A percentile compares a stretch with the other conserved stretches of the same genome.
Conservation (phyloP, 306 rosid genomes). For the Ziziphus jujuba region DNA sequence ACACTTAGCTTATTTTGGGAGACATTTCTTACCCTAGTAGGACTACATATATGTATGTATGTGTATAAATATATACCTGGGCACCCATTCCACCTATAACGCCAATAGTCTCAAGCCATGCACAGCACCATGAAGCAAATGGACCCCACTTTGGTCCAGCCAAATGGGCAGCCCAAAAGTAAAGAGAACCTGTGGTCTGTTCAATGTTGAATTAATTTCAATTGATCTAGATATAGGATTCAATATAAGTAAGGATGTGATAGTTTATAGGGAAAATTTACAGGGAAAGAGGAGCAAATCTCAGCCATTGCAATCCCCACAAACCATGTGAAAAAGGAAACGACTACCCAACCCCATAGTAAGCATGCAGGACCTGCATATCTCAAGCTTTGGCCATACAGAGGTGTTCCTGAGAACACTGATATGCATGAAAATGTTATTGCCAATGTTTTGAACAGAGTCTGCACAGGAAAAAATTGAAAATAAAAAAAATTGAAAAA, state of each 20-base stretch:
- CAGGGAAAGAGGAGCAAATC: slow-evolving; percentile 41
- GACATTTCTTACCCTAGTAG: no score
- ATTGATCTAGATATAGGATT: no score
- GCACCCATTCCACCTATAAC: slow-evolving; percentile 24
- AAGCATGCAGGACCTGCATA: slow-evolving; percentile 40
- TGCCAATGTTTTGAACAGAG: slow-evolving; percentile 34
- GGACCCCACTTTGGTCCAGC: slow-evolving; percentile 36
- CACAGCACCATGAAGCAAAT: slow-evolving; percentile 35
- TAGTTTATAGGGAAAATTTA: background rate
- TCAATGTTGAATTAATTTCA: background rate
- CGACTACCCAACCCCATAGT: slow-evolving; percentile 30
- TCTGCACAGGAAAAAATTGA: background rate
- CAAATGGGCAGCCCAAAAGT: slow-evolving; percentile 34
- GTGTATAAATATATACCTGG: slow-evolving; percentile 12
- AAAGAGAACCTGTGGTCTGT: slow-evolving; percentile 34
- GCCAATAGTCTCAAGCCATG: slow-evolving; percentile 33
- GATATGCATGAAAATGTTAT: slow-evolving; percentile 38
- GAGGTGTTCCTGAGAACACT: slow-evolving; percentile 33
- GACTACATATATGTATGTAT: no score
- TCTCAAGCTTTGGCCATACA: slow-evolving; percentile 30
- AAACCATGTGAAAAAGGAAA: slow-evolving; percentile 36
- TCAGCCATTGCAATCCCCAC: slow-evolving; percentile 42
- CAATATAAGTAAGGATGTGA: no score
- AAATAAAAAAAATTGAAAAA: no score
- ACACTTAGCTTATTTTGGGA: no score